Evolutionary conservation across 2,329 filamentous ascomycete species (phyloP), one percentile per base, ranked within the genome.

Genomic region (Teratosphaeria epicoccoides): DNA sequence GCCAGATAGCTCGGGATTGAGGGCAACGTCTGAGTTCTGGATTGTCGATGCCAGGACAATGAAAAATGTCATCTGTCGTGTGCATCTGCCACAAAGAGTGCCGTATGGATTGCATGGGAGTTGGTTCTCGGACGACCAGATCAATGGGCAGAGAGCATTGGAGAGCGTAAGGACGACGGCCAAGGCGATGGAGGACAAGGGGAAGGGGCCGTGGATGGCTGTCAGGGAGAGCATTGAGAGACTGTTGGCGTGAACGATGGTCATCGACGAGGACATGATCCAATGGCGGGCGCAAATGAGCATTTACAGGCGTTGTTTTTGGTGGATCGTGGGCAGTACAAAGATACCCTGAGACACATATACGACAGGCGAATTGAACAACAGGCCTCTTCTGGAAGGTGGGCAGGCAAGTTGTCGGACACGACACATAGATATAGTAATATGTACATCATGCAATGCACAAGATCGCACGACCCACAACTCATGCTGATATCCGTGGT

Each of bases 31-130:
- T 26, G 83, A 87, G 64, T 68, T 87, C 0, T 88, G 84, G 84
- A 71, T 87, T 12, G 73, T 87, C 25, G 76, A 87, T 59, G 83
- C 83, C 0, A 75, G 63, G 54, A 71, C 72, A 2, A 87, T 88
- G 83, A 71, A 63, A 23, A 72, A 79, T 2, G 70, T 87, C 0
- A 73, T 84, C 3, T 79, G 76, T 5, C 75, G 72, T 53, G 72
- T 87, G 3, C 66, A 68, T 20, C 67, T 88, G 28, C 83, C 82
- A 2, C 82, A 85, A 57, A 68, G 84, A 11, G 82, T 87, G 0
- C 83, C 84, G 0, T 87, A 87, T 59, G 83, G 84, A 0, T 66
- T 87, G 47, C 84, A 85, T 61, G 81, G 80, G 3, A 72, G 71
- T 6, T 85, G 81, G 79, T 83, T 84, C 50, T 67, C 71, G 0